Evolutionary conservation across 371 early-diverging fungal species (phyloP), one percentile per base, ranked within the genome.

Genomic region (Thermomucor indicae-seudaticae): DNA sequence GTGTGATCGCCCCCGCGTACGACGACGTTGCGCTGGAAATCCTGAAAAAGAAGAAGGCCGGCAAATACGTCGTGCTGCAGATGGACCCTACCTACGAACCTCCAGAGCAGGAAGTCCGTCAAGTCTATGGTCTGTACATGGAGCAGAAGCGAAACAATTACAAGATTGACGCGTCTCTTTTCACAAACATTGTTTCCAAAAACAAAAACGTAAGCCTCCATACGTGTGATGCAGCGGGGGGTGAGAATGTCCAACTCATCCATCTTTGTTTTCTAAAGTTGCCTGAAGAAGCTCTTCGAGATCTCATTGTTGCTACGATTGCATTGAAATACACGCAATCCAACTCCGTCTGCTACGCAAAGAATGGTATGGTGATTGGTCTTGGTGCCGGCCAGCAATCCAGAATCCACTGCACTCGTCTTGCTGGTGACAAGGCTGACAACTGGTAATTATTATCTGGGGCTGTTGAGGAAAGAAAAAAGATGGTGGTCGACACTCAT

Each of bases 321-420:
- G 94, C 97, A 24, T 81, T 95, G 53, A 97, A 97, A 72, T 97
- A 94, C 84, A 95, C 96, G 42, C 97, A 97, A 78, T 91, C 91
- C 59, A 97, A 97, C 85, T 95, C 95, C 34, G 96, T 97, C 32
- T 93, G 93, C 73, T 97, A 95, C 61, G 98, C 96, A 60, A 91
- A 92, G 79, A 88, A 93, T 65, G 98, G 98, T 57, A 93, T 93
- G 93, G 90, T 95, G n/a, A 85, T 96, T 54, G 98, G 98, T 49
- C 79, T 97, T 43, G 98, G 98, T 49, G 98, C 97, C 51, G 98
- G 98, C 43, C 97, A 97, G 76, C 97, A 97, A 78, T 92, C 93
- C 40, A 86, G 98, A 54, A 95, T 97, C 51, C 98, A 95, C 78
- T 96, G 96, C 80, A 96, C 96, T 6, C 86, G 97, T 48, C 85